These are phyloP conservation scores for Lactarius indigo DNA, from an alignment of 768 basidiomycete genomes.

Conservation along the genomic window DNA sequence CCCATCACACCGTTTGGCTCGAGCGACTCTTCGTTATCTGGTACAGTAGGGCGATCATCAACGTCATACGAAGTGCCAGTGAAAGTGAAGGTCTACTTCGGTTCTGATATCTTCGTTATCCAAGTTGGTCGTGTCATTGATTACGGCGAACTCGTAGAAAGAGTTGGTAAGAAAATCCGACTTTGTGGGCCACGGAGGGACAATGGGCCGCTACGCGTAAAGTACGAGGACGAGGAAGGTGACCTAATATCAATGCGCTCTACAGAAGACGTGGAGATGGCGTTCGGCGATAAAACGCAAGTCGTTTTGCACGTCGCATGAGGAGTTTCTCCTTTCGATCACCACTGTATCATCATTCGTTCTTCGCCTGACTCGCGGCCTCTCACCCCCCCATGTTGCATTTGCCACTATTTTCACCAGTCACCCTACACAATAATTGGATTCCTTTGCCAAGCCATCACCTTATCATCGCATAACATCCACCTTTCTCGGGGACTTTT, in stretches of 20 bases:
- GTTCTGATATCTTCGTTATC: constrained; percentile 93
- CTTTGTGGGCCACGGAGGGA: constrained; percentile 81
- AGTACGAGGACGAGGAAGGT: constrained; percentile 90
- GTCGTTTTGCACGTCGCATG: constrained; percentile 78
- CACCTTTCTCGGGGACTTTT: constrained; percentile 11
- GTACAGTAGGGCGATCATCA: constrained; percentile 45
- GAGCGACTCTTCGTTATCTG: constrained; percentile 73
- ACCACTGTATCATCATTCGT: constrained; percentile 8
- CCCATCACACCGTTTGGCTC: constrained; percentile 90
- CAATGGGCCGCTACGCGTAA: constrained; percentile 78
- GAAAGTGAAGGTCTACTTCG: constrained; percentile 92
- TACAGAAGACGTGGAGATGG: constrained; percentile 92
- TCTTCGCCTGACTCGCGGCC: constrained; percentile 1
- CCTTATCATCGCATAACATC: constrained; percentile 15
- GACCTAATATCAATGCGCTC: constrained; percentile 85
- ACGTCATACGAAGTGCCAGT: constrained; percentile 60
- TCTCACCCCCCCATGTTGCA: constrained; percentile 19
- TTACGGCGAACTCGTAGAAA: constrained; percentile 81
- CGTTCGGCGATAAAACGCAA: constrained; percentile 85
- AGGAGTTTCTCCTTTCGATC: constrained; percentile 27
- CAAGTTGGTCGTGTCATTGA: constrained; percentile 79
- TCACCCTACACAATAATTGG: constrained; percentile 8
- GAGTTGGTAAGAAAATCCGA: constrained; percentile 89
- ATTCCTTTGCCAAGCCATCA: constrained; percentile 19
- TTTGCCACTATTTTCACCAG: constrained; percentile 18